These are phyloP conservation scores for Hypoxylon sp. DNA, from an alignment of 2,329 filamentous ascomycete genomes.

Conservation along the genomic window DNA sequence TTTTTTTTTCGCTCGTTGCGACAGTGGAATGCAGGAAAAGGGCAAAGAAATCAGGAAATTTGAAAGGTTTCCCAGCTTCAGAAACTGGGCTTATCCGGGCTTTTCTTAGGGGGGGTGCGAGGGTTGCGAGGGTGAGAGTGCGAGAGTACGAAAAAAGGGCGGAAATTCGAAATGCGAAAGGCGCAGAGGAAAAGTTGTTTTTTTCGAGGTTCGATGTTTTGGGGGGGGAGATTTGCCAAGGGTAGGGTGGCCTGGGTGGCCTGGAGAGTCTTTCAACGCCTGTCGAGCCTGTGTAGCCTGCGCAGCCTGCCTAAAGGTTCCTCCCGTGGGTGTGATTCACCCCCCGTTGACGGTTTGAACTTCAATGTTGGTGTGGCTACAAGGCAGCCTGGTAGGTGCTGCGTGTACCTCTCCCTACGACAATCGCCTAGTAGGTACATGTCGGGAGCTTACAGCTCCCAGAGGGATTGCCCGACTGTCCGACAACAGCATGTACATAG, in stretches of 20 bases:
- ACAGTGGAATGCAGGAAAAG: slow-evolving; percentile 15
- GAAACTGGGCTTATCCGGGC: no score
- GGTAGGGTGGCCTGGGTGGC: no score
- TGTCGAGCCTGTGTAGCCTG: no score
- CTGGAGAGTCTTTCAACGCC: no score
- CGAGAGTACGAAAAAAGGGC: neutral
- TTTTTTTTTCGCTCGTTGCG: slow-evolving; percentile 26
- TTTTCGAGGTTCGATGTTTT: slow-evolving; percentile 15
- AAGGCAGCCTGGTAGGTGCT: neutral
- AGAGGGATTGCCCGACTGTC: no score
- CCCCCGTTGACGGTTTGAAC: slow-evolving; percentile 11
- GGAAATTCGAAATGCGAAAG: slow-evolving; percentile 6
- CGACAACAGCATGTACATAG: no score
- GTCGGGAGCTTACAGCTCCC: no score
- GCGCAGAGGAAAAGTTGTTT: slow-evolving; percentile 18
- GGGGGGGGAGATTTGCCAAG: slow-evolving; percentile 7
- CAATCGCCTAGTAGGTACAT: no score
- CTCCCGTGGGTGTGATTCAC: slow-evolving; percentile 17
- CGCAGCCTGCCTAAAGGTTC: slow-evolving; percentile 3
- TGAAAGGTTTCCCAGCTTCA: slow-evolving; percentile 23
- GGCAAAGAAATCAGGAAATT: slow-evolving; percentile 21
- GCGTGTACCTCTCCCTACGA: no score
- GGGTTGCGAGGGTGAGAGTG: neutral
- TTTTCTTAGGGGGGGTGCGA: slow-evolving; percentile 11
- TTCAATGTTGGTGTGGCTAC: slow-evolving; percentile 29